Percentiles rank a stretch among this genome's conserved stretches.
Conservation (phyloP, 768 basidiomycete species). For the Termitomyces sp. region DNA sequence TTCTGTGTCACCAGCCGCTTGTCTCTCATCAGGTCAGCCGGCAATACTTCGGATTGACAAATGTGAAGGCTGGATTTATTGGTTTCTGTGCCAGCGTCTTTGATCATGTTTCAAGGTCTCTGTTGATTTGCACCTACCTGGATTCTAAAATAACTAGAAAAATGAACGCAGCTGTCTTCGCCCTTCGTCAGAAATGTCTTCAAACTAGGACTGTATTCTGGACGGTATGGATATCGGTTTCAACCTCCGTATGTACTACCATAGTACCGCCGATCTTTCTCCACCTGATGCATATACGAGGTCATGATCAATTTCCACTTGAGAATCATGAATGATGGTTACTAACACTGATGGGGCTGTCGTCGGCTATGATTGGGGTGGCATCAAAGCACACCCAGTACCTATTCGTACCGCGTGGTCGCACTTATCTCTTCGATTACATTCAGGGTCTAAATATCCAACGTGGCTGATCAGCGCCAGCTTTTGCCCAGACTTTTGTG, state of each 20-base stretch:
- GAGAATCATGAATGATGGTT: slow-evolving; percentile 17
- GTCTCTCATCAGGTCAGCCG: slow-evolving; percentile 50
- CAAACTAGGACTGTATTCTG: not conserved
- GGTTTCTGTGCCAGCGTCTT: slow-evolving; percentile 40
- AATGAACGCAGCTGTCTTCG: slow-evolving; percentile 52
- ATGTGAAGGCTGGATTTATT: slow-evolving; percentile 52
- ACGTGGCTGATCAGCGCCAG: slow-evolving; percentile 42
- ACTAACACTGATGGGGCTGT: slow-evolving; percentile 41
- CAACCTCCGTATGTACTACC: slow-evolving; percentile 33
- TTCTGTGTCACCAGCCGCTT: slow-evolving; percentile 55
- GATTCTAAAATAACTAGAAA: slow-evolving; percentile 39
- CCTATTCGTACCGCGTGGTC: slow-evolving; percentile 33
- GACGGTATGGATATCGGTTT: slow-evolving; percentile 41
- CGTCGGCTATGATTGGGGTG: slow-evolving; percentile 43
- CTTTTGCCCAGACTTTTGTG: slow-evolving; percentile 55
- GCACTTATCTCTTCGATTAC: not conserved
- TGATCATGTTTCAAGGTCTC: not conserved
- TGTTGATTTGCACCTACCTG: no score
- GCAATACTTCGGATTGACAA: not conserved
- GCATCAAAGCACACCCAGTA: slow-evolving; percentile 50
- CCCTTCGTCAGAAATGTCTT: slow-evolving; percentile 31
- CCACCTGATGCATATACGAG: slow-evolving; percentile 33
- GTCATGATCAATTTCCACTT: slow-evolving; percentile 29
- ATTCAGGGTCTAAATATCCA: slow-evolving; percentile 40
- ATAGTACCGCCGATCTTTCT: slow-evolving; percentile 27